Base-by-base conservation (phyloP, 164 flowering plant genomes). In the Aristolochia contorta region DNA sequence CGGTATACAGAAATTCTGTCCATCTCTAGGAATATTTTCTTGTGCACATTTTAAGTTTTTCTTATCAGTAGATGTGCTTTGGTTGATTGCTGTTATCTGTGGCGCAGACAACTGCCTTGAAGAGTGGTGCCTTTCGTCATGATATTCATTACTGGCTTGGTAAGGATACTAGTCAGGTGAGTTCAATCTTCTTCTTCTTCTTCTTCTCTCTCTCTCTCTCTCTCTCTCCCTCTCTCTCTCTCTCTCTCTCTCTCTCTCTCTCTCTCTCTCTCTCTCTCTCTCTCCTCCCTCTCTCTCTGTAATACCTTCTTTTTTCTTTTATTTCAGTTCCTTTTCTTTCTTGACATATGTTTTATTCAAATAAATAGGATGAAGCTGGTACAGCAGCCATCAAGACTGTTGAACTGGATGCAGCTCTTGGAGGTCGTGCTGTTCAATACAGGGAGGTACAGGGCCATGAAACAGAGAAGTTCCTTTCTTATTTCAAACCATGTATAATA, bases 121-220 rank as follows among this genome's bases (percentile, higher is more conserved):
- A 91, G 77, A 81, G 77, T 79, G 99, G 99, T 57, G 82, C 92
- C 64, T 70, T 94, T 58, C 93, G 89, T 33, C 83, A 91, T 73
- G 99, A 94, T 69, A 82, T 94, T 58, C 97, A 94, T 71, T 94
- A 94, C 71, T 94, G 99, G 99, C 81, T 89, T n/a, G 99, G 99
- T 33, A 91, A 84, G 76, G 94, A 91, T 71, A 85, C 97, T 15
- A 74, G 77, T 67, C 96, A 91, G 89, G 99, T 83, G 59, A 70
- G 74, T 37, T 10, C 9, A 10, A 37, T 10, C 43, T 37, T 37
- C n/a, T 37, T 10, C 43, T 37, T 1, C 9, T 37, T 4, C 43
- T 37, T 37, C 43, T 3, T 3, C 33, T 32, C 58, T n/a, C n/a
- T n/a, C n/a, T n/a, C n/a, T n/a, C n/a, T n/a, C n/a, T n/a, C n/a